Evolutionary conservation across 2,329 filamentous ascomycete genomes (phyloP), one percentile per base, ranked within the genome.

Genomic region (Monilinia fructicola): DNA sequence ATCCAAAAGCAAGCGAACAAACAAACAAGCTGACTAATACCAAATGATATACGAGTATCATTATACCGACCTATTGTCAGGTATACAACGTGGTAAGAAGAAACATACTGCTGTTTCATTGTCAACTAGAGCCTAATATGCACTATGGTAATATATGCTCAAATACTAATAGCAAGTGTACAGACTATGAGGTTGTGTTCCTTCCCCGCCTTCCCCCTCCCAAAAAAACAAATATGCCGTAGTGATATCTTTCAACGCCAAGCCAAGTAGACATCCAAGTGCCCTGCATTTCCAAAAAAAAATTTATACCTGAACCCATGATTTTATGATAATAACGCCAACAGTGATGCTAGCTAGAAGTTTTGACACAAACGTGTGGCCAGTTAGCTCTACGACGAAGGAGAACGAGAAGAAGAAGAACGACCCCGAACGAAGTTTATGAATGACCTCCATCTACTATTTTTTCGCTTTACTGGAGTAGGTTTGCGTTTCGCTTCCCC

Each of bases 371-470:
- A 65, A 52, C 4, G 21, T 35, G 18, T n/a, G 28, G 2, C 18
- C 44, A 35, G 6, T 44, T 38, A 50, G 52, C 42, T 56, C 21
- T 58, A 61, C 23, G 46, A n/a, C 1, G n/a, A 28, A 56, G 23
- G 54, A 23, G 69, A 65, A 16, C 64, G 60, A 55, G 58, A 35
- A 31, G 68, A 68, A 46, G 42, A 54, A 31, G 68, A 68, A 11
- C 64, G 60, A 50, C 69, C 67, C 44, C 72, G 71, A 68, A 76
- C 73, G 21, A 73, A 61, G 59, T 73, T 73, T 1, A 69, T 70
- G 11, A 76, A 71, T 2, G 62, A 42, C 63, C 71, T 76, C 74
- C 74, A 76, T 46, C 69, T 67, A 42, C 72, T 64, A 21, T 54
- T 28, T 67, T 72, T 75, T 16, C 67, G 65, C 54, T 72, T 74